A percentile compares a stretch with the other conserved stretches of the same genome.
Evolutionary conservation across 495 filamentous ascomycete genomes (phyloP).

Genomic region (Penicillium mononematosum): DNA sequence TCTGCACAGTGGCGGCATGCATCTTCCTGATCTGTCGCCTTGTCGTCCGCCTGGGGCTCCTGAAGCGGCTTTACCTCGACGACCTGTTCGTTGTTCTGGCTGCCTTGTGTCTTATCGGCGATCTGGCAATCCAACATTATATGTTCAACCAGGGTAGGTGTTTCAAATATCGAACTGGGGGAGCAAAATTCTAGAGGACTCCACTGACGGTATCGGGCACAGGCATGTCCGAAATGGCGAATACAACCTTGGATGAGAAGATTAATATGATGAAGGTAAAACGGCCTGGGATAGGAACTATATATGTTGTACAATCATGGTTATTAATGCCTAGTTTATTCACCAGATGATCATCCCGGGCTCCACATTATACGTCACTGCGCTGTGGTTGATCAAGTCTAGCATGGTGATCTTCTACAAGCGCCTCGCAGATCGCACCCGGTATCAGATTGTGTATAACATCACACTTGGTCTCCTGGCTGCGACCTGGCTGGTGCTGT

Average conservation of each 20-base stretch:
- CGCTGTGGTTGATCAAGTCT: constrained; percentile 28
- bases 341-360: constrained; percentile 29
- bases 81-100: constrained; percentile 19
- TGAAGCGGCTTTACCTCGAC: constrained; percentile 24
- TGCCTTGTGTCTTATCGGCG: constrained; percentile 19
- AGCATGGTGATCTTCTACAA: constrained; percentile 30
- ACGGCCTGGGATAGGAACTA: neutral
- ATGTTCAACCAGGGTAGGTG: constrained; percentile 25
- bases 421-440: constrained; percentile 25
- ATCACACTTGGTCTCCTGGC: constrained; percentile 21
- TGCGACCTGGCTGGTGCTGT: constrained; percentile 25
- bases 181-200: neutral
- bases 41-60: constrained; percentile 15
- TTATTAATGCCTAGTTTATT: neutral
- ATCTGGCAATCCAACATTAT: constrained; percentile 26
- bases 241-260: constrained; percentile 5
- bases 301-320: neutral
- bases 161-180: neutral
- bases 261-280: constrained; percentile 29
- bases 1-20: constrained; percentile 24
- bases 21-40: constrained; percentile 19
- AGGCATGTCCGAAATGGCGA: constrained; percentile 26
- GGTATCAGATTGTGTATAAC: constrained; percentile 26
- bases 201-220: neutral
- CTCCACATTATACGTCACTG: constrained; percentile 27